Base-by-base conservation (phyloP, 306 rosid species). In the Vicia villosa region DNA sequence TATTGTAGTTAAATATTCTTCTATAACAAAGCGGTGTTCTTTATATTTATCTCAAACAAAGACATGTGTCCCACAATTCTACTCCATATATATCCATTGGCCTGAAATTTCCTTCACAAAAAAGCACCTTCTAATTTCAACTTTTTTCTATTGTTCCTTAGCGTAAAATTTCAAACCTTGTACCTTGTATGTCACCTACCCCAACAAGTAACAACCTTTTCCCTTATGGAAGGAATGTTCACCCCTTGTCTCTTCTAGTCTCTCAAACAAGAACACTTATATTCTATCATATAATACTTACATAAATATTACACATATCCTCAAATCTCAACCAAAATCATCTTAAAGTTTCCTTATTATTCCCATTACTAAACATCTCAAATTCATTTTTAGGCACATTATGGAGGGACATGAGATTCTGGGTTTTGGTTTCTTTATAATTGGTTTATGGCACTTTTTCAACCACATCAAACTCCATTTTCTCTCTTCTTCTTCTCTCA, bases 391-490 rank as follows among this genome's bases (percentile, higher is more conserved):
- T 1, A 24, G 4, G 28, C 13, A 79, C 82, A 7, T 8, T 34
- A 72, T 89, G 79, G 78, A 86, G 7, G 98, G 98, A 22, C 98
- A 92, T 68, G 80, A 82, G 32, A 59, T 78, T 45, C 80, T 90
- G 20, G 98, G 98, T 1, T 68, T 87, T 40, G 92, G 83, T 2
- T 89, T 92, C 87, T 74, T 80, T 24, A 8, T 83, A 30, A 12
- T 89, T 46, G 98, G 98, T 19, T 62, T 92, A 69, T 92, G 98
- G 98, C 98, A 92, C 54, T 89, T 88, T 72, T 82, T 86, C 69
- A 92, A 89, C 86, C 80, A 87, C 79, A 79, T 79, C 67, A 89
- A 79, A 66, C 89, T 89, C 68, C 82, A 92, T 56, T 60, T 75
- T 14, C 67, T 37, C 38, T 36, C 15, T 46, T 74, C 26, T 56